phyloP scores from a whole-genome alignment of 2,329 filamentous ascomycete genomes.

The Chaetoscypha palmicola region DNA sequence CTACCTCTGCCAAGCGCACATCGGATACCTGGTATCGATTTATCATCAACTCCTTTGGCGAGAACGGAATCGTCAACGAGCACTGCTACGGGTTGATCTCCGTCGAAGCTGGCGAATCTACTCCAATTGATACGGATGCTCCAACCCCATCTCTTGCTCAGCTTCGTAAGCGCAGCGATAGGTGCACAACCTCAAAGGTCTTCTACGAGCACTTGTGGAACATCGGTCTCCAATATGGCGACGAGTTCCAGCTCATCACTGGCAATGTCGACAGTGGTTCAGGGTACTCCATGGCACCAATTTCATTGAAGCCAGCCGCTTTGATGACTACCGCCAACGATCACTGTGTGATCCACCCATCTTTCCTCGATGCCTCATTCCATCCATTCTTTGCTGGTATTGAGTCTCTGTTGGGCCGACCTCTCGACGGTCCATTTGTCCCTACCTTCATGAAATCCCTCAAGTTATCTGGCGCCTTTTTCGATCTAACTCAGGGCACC shows the following conservation, averaged over 20 bases:
- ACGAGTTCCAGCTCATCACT: constrained; percentile 3
- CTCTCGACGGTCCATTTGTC: constrained; percentile 1
- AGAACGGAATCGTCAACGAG: constrained; percentile 1
- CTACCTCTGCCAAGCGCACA: constrained; percentile 2
- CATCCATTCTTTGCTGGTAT: constrained; percentile 5
- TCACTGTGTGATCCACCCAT: constrained; percentile 3
- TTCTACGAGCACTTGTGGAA: constrained; percentile 3
- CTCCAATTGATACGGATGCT: not conserved
- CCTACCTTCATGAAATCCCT: constrained; percentile 3
- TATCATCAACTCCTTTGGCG: constrained; percentile 2
- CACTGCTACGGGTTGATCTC: constrained; percentile 5
- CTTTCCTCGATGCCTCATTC: constrained; percentile 3
- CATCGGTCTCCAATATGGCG: constrained; percentile 3
- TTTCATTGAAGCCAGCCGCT: constrained; percentile 1
- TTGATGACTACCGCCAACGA: constrained; percentile 1
- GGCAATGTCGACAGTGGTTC: constrained; percentile 1
- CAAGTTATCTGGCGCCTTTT: constrained; percentile 3
- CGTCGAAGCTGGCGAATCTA: constrained; percentile 1
- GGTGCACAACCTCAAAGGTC: not conserved
- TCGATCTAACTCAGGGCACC: not conserved
- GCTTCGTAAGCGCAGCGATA: constrained; percentile 3
- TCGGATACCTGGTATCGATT: not conserved
- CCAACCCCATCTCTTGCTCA: constrained; percentile 2
- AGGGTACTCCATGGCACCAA: constrained; percentile 3
- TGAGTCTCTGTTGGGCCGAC: constrained; percentile 2